Percentiles rank a stretch among this genome's conserved stretches.
These are phyloP conservation scores for Torulaspora microellipsoides DNA, from an alignment of 805 yeast genomes.

Conservation along the genomic window DNA sequence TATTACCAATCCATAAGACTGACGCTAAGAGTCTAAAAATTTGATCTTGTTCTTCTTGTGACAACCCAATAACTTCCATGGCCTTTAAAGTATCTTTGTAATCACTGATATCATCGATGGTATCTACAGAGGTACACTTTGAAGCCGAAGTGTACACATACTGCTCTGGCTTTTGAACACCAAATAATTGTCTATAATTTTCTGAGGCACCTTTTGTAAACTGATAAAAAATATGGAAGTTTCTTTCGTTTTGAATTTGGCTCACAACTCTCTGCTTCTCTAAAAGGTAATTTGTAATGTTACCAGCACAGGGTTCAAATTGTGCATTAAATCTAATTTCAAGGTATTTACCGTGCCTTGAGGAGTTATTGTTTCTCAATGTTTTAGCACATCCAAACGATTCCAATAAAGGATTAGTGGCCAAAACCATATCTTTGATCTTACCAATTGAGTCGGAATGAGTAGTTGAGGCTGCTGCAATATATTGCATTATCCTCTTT, in stretches of 20 bases:
- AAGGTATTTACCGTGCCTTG: conserved; percentile 93
- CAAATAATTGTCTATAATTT: conserved; percentile 73
- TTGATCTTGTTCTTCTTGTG: conserved; percentile 80
- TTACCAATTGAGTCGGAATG: conserved; percentile 68
- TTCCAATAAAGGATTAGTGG: conserved; percentile 97
- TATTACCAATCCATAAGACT: conserved; percentile 91
- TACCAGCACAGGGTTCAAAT: conserved; percentile 90
- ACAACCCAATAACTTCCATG: conserved; percentile 81
- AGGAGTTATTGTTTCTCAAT: conserved; percentile 93
- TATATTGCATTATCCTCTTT: conserved; percentile 94
- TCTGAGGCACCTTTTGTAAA: conserved; percentile 88
- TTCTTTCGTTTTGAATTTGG: conserved; percentile 87
- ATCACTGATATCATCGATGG: conserved; percentile 79
- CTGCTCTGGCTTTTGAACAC: conserved; percentile 91
- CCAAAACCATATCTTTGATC: conserved; percentile 95
- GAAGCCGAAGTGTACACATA: conserved; percentile 85
- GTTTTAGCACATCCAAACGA: conserved; percentile 99
- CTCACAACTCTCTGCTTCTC: conserved; percentile 98
- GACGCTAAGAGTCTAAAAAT: conserved; percentile 82
- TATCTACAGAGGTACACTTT: conserved; percentile 78
- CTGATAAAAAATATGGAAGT: conserved; percentile 96
- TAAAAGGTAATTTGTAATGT: conserved; percentile 87
- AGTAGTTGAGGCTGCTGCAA: conserved; percentile 73
- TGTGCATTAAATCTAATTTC: conserved; percentile 81
- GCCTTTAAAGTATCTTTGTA: conserved; percentile 78